Base-by-base conservation (phyloP, 2,329 filamentous ascomycete species). In the Arthroderma sp. region DNA sequence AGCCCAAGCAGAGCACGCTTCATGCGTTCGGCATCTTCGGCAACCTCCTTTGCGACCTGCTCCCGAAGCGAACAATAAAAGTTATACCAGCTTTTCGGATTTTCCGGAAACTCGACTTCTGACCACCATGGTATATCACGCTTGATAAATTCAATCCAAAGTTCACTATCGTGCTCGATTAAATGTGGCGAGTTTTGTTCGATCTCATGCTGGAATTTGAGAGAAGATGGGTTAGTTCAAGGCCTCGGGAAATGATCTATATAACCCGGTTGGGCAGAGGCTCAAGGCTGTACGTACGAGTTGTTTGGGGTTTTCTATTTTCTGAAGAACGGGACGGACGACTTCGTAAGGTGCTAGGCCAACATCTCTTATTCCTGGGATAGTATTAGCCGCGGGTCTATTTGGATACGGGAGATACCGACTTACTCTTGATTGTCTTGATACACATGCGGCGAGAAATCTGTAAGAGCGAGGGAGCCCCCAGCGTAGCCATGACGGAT, bases 131-230 rank as follows among this genome's bases (percentile, higher is more conserved):
- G 78, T 50, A 94, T 84, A 55, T 94, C 80, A 40, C 79, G 77
- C 42, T 77, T 74, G 61, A 96, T 91, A 56, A 95, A 75, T 29
- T 76, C 74, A 36, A 78, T 65, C 89, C 89, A 95, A 49, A 89
- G 68, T 54, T 87, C 82, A 15, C 68, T 73, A 34, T 80, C 80
- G 45, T 83, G 71, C 33, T 78, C 77, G 49, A 75, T 70, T 42
- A 95, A 73, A 51, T 94, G 85, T 0, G 86, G 84, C 4, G 81
- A 88, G 57, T 80, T 78, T 42, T 73, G 50, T 65, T 95, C 88
- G 47, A 95, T 73, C 46, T 72, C 62, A 52, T 68, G 65, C 67
- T 72, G 40, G 36, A 38, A 15, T 31, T 38, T 6, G 10, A 40
- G 29, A 37, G 36, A 42, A 7, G 11, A n/a, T 27, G 28, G 9